Evolutionary conservation across 2,329 filamentous ascomycete genomes (phyloP), one percentile per base, ranked within the genome.

Genomic region (Xylariomycetidae sp.): DNA sequence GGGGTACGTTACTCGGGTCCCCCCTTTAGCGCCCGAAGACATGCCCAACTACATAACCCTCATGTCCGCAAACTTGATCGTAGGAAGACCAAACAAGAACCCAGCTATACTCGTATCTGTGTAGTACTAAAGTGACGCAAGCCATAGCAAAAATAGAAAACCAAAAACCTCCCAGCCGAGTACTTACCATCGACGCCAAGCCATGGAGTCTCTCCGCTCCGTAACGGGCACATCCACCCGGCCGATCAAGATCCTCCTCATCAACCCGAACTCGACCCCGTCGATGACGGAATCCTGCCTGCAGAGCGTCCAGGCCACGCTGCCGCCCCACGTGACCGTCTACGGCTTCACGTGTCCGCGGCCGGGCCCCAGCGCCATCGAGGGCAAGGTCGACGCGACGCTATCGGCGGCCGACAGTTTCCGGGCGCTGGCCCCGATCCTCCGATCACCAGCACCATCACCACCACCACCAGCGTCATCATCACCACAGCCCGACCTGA

Each of bases 231-330:
- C 28, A 20, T 54, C 36, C 13, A 35, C 31, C 3, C 37, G 30
- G 36, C 38, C 40, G 16, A 57, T 55, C 39, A 59, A 48, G 36
- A 71, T 79, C 38, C 64, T 80, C 25, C 59, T 81, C 42, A 75
- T 81, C 59, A 80, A 82, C 49, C 77, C 77, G 14, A 81, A 81
- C 53, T 77, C 73, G 9, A 76, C 70, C 1, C 44, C 58, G 41
- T 62, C 64, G 31, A 81, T 80, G 73, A 80, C 77, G 15, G 59
- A 71, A 20, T 64, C 63, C 26, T 72, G 69, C 50, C 50, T 74
- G 1, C 51, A 56, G 10, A 64, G 63, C 29, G 48, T 71, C 11
- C 36, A 54, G 16, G 49, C 58, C 1, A 67, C 62, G 11, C 54
- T 74, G 0, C 66, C 70, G 2, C 56, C 64, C 5, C 57, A 69